phyloP scores from a whole-genome alignment of 768 basidiomycete genomes.

The Tubosaeta brunneosetosa region DNA sequence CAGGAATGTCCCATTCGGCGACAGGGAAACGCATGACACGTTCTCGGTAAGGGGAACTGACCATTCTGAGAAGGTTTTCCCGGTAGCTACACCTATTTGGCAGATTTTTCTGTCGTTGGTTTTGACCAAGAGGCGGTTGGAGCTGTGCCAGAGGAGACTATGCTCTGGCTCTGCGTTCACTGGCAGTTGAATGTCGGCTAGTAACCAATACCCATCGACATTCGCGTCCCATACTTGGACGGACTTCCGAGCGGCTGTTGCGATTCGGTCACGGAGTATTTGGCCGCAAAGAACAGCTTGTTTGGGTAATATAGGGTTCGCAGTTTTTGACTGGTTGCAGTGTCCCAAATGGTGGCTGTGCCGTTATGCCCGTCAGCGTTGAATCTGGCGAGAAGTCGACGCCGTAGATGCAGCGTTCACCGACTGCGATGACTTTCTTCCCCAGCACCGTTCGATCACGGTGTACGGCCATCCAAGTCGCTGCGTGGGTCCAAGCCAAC shows the following conservation, averaged over 20 bases:
- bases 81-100: too few species aligned
- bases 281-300: neutral
- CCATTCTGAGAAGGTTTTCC: too few species aligned
- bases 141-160: too few species aligned
- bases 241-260: neutral
- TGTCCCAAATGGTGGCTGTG: neutral
- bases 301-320: neutral
- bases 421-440: neutral
- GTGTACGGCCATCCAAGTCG: neutral
- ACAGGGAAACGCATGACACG: neutral
- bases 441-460: too few species aligned
- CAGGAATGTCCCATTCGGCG: neutral
- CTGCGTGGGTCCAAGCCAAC: neutral
- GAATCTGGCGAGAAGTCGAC: slow-evolving; percentile 9
- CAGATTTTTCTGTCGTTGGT: too few species aligned
- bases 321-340: neutral
- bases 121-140: too few species aligned
- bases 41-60: too few species aligned
- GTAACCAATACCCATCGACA: neutral
- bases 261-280: neutral
- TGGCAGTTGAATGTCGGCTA: too few species aligned
- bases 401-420: neutral
- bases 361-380: neutral
- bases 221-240: neutral
- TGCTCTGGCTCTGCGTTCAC: too few species aligned